Percentiles rank a stretch among this genome's conserved stretches.
Conservation (phyloP, 768 basidiomycete genomes). For the Agrocybe chaxingu region DNA sequence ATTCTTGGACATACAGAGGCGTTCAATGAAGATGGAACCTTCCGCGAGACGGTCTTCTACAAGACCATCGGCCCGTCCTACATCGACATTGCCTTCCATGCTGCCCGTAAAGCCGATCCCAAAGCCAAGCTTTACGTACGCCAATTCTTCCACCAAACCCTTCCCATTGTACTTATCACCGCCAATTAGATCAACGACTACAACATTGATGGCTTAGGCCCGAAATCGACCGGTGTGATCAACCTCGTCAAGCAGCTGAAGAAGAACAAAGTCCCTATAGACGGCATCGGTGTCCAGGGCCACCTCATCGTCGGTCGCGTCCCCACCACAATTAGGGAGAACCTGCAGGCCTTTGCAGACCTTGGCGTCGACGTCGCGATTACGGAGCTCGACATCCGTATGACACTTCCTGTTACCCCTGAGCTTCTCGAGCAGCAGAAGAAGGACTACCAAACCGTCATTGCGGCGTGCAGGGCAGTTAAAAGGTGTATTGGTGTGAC, state of each 20-base stretch:
- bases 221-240: conserved; percentile 51
- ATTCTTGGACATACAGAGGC: conserved; percentile 26
- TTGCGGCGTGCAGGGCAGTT: conserved; percentile 46
- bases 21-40: conserved; percentile 57
- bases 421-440: conserved; percentile 48
- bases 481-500: conserved; percentile 38
- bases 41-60: conserved; percentile 49
- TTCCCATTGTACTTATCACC: too few species aligned
- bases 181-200: conserved; percentile 28
- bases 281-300: conserved; percentile 56
- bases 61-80: conserved; percentile 40
- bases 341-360: conserved; percentile 46
- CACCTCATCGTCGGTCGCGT: conserved; percentile 58
- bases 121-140: conserved; percentile 49
- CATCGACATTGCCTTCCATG: conserved; percentile 45
- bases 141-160: not conserved
- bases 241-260: conserved; percentile 45
- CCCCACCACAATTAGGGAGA: conserved; percentile 39
- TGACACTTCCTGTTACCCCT: conserved; percentile 46
- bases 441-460: conserved; percentile 50
- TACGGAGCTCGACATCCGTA: conserved; percentile 63
- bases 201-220: conserved; percentile 36
- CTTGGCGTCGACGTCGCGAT: conserved; percentile 64
- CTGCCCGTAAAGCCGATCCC: conserved; percentile 50
- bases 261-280: conserved; percentile 42